Evolutionary conservation across 768 basidiomycete genomes (phyloP), one percentile per base, ranked within the genome.

Genomic region (Suillus clintonianus): DNA sequence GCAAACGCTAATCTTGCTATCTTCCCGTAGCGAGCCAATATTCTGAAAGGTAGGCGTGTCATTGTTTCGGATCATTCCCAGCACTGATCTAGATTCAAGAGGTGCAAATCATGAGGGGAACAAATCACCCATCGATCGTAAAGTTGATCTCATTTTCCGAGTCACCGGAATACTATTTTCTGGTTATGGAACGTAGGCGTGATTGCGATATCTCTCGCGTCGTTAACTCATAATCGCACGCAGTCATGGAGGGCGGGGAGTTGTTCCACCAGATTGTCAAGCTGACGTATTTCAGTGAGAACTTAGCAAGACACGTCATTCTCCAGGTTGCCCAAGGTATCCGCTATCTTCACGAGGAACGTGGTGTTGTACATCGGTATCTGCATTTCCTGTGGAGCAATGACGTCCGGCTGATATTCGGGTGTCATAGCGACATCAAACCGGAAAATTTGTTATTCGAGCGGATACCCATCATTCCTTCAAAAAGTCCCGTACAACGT

Each of bases 231-330:
- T 48, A 27, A 14, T 60, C 60, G 60, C 42, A 60, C 24, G 54
- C 65, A 97, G 94, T 99, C 53, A 92, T 98, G 95, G 92, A 91
- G 74, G 97, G 97, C 63, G 97, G 97, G 65, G 97, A 99, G 76
- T 83, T 99, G 2, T 99, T 99, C 82, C 95, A 98, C 74, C 96
- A 97, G 75, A 98, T 98, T 73, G 97, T 99, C 78, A 99, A 97
- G 75, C 86, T 99, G 65, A 99, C 97, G 4, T 99, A 99, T 78
- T 99, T 99, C 76, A 94, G 92, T 76, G 97, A 99, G 78, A 93
- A 91, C 62, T 89, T 99, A n/a, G 86, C 97, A 5, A 89, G 96
- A 13, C 97, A 99, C 74, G 96, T 99, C 70, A 98, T 99, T 69
- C 80, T 97, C 0, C 97, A 99, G 78, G 95, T 97, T 30, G 94